Percentiles rank a stretch among this genome's conserved stretches.
Evolutionary conservation across 352 stramenopile species (phyloP).

Genomic region (Globisporangium ultimum): DNA sequence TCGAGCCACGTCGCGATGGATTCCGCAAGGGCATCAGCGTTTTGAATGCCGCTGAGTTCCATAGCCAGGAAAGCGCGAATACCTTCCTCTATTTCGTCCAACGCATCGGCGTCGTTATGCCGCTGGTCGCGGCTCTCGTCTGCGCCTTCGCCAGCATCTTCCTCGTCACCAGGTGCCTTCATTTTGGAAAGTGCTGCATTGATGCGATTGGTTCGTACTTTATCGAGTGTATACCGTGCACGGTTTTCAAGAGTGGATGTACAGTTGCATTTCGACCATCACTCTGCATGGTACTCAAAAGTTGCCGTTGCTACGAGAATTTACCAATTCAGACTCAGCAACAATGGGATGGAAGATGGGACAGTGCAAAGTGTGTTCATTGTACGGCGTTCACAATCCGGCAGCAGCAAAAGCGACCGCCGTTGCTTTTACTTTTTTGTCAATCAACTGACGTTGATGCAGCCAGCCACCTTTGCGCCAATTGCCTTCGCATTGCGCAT

Average conservation of each 20-base stretch:
- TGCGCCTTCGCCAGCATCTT: not conserved
- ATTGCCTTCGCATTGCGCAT: no score
- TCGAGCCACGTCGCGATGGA: not conserved
- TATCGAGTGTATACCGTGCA: not conserved
- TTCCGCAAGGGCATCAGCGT: no score
- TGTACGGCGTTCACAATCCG: no score
- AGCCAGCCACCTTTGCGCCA: no score
- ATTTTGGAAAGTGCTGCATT: not conserved
- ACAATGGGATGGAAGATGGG: no score
- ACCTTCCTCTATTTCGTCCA: not conserved
- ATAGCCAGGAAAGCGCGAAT: not conserved
- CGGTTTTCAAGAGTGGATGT: not conserved
- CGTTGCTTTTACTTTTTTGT: no score
- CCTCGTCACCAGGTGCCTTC: not conserved
- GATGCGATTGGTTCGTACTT: not conserved
- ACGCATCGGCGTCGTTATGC: not conserved
- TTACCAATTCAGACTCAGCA: not conserved
- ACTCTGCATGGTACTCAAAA: conserved; percentile 1
- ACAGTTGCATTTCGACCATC: not conserved
- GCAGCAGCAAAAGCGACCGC: no score
- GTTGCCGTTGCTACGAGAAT: not conserved
- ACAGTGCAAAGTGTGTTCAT: no score
- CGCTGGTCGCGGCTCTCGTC: not conserved
- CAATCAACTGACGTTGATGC: no score
- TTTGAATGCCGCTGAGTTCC: no score